A percentile compares a stretch with the other conserved stretches of the same genome.
phyloP scores from a whole-genome alignment of 2,329 filamentous ascomycete species.

The Fusarium brachygibbosum region DNA sequence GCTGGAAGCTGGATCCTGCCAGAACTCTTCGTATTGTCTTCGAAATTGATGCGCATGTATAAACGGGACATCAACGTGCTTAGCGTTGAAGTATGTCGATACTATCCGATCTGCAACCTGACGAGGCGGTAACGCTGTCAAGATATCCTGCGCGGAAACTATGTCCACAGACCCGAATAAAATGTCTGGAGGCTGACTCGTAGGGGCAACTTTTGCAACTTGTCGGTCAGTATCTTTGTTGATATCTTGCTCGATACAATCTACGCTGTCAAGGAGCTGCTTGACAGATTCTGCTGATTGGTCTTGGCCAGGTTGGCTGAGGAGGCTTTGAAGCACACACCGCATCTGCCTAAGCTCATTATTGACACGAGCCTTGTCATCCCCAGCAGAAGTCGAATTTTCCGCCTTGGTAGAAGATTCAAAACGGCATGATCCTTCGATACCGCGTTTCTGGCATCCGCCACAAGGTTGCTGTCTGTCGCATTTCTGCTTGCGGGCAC shows the following conservation, averaged over 20 bases:
- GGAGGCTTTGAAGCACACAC: conserved; percentile 1
- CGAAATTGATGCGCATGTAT: conserved; percentile 31
- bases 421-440: conserved; percentile 1
- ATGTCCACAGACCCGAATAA: neutral
- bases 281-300: neutral
- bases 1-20: neutral
- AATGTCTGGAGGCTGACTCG: neutral
- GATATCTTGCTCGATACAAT: neutral
- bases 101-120: conserved; percentile 16
- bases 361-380: neutral
- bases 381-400: neutral
- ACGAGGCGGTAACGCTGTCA: conserved; percentile 12
- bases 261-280: neutral
- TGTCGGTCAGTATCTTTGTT: too few relatives aligned
- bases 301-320: neutral
- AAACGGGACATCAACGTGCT: conserved; percentile 10
- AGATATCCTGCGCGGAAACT: neutral
- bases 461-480: conserved; percentile 27
- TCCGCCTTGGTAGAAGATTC: neutral
- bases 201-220: neutral
- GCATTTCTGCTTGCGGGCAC: conserved; percentile 22
- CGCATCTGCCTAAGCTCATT: conserved; percentile 31
- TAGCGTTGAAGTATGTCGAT: conserved; percentile 23
- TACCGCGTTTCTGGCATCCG: conserved; percentile 8
- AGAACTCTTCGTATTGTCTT: conserved; percentile 35